phyloP scores from a whole-genome alignment of 768 basidiomycete species.

The Megacollybia marginata region DNA sequence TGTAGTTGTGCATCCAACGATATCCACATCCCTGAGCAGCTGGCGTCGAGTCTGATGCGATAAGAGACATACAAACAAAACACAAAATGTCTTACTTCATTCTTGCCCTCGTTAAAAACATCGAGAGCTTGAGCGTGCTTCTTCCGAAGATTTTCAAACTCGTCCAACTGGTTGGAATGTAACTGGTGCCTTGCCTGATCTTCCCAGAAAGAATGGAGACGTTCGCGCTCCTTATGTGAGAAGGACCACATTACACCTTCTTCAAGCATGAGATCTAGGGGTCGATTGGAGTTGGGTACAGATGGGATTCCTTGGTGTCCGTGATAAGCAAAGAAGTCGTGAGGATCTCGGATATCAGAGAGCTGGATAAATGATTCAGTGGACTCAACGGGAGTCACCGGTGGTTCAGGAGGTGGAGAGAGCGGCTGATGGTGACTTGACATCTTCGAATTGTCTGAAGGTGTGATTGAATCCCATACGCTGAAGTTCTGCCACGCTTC shows the following conservation, averaged over 20 bases:
- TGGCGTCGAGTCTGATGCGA: conserved; percentile 41
- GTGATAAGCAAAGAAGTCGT: not conserved
- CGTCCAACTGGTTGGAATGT: conserved; percentile 22
- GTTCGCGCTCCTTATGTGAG: conserved; percentile 35
- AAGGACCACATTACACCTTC: conserved; percentile 16
- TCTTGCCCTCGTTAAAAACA: conserved; percentile 31
- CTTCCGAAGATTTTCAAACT: conserved; percentile 35
- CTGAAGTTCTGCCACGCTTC: not conserved
- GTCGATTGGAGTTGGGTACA: not conserved
- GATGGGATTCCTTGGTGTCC: not conserved
- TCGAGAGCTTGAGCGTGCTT: conserved; percentile 31
- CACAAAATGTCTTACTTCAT: conserved; percentile 35
- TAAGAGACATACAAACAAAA: not conserved
- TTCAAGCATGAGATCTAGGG: not conserved
- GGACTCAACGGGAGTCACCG: not conserved
- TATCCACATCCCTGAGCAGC: conserved; percentile 44
- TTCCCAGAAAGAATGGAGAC: conserved; percentile 40
- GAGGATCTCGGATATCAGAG: not conserved
- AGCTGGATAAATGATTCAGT: not conserved
- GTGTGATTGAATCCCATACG: no score
- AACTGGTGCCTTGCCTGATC: conserved; percentile 25
- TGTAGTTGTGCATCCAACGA: conserved; percentile 75
- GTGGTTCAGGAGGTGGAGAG: no score
- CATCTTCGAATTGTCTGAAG: no score
- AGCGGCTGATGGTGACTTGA: no score